Evolutionary conservation across 805 yeast genomes (phyloP).

Genomic region (Candida michaelii): DNA sequence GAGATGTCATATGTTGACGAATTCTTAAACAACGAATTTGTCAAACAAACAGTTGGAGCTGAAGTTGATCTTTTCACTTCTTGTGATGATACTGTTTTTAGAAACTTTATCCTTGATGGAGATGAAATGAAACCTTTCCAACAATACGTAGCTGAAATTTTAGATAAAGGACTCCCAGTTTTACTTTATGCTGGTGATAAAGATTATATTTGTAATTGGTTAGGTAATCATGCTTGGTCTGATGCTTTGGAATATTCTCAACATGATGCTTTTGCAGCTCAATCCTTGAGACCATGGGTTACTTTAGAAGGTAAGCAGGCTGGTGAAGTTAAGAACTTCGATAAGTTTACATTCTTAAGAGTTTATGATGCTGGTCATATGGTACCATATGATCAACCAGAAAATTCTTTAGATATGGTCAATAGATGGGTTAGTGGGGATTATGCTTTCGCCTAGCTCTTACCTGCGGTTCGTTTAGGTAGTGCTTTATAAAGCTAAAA

Average conservation of each 20-base stretch:
- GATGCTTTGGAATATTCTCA: conserved; percentile 29
- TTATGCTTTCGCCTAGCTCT: conserved; percentile 29
- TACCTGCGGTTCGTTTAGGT: too few relatives aligned
- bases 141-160: conserved; percentile 48
- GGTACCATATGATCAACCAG: conserved; percentile 92
- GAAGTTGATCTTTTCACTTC: conserved; percentile 44
- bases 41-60: conserved; percentile 59
- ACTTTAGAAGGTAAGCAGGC: conserved; percentile 39
- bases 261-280: conserved; percentile 20
- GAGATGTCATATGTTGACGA: conserved; percentile 49
- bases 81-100: conserved; percentile 51
- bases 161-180: conserved; percentile 40
- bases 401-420: conserved; percentile 72
- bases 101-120: conserved; percentile 55
- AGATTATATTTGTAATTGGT: conserved; percentile 47
- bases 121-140: conserved; percentile 75
- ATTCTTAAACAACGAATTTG: conserved; percentile 53
- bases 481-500: too few relatives aligned
- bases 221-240: conserved; percentile 45
- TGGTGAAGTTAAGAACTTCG: conserved; percentile 76
- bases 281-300: conserved; percentile 40
- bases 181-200: conserved; percentile 47
- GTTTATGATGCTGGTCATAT: conserved; percentile 92
- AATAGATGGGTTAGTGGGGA: conserved; percentile 83
- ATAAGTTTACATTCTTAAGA: conserved; percentile 76